These are phyloP conservation scores for Phaeodactylum tricornutum DNA, from an alignment of 108 stramenopile species.

Conservation along the genomic window DNA sequence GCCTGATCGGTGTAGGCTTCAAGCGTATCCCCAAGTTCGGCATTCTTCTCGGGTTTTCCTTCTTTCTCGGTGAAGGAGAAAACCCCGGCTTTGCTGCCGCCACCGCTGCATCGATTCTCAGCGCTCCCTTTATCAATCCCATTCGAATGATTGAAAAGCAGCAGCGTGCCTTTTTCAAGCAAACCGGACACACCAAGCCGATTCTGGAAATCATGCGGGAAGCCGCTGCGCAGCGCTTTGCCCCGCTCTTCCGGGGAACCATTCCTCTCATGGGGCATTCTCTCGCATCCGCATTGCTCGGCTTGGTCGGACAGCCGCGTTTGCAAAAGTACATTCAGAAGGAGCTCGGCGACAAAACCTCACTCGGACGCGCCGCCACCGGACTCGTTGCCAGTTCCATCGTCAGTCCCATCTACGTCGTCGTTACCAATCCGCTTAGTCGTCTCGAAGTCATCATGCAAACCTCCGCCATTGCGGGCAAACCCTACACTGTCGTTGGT, in stretches of 20 bases:
- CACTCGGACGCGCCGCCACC: slow-evolving; percentile 44
- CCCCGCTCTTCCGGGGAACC: slow-evolving; percentile 85
- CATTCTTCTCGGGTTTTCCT: slow-evolving; percentile 77
- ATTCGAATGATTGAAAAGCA: slow-evolving; percentile 95
- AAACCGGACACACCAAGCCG: slow-evolving; percentile 74
- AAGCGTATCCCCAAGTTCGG: slow-evolving; percentile 92
- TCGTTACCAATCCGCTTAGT: slow-evolving; percentile 81
- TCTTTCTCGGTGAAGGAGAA: slow-evolving; percentile 77
- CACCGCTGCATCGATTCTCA: slow-evolving; percentile 72
- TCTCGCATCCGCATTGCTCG: slow-evolving; percentile 75
- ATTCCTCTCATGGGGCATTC: slow-evolving; percentile 89
- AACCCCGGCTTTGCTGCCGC: slow-evolving; percentile 66
- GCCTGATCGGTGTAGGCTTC: slow-evolving; percentile 86
- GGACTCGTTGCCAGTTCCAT: slow-evolving; percentile 73
- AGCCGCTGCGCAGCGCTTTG: slow-evolving; percentile 68
- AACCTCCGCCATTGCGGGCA: slow-evolving; percentile 80
- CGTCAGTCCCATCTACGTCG: slow-evolving; percentile 85
- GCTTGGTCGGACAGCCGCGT: slow-evolving; percentile 86
- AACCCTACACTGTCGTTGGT: slow-evolving; percentile 62
- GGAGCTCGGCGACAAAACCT: slow-evolving; percentile 66
- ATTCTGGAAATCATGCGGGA: slow-evolving; percentile 79
- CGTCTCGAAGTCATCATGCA: slow-evolving; percentile 93
- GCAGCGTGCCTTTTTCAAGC: slow-evolving; percentile 84
- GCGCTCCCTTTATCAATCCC: slow-evolving; percentile 87
- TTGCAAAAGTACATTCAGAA: slow-evolving; percentile 85